phyloP scores from a whole-genome alignment of 768 basidiomycete genomes.

The Panus rudis region DNA sequence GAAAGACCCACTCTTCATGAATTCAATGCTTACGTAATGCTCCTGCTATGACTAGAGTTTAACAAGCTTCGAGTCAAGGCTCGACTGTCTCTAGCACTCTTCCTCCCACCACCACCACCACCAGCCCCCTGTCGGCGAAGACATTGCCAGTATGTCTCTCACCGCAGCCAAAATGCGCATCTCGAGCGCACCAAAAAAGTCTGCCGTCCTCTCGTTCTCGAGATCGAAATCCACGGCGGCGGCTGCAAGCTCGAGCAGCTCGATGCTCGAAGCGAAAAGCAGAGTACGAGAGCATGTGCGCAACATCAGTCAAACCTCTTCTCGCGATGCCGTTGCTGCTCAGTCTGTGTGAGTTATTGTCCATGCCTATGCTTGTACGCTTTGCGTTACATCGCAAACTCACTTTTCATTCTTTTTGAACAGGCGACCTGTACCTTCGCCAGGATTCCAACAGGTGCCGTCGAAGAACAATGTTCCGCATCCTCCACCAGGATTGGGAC shows the following conservation, averaged over 20 bases:
- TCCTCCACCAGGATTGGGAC: constrained; percentile 27
- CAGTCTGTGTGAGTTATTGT: constrained; percentile 46
- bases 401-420: constrained; percentile 4
- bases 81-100: background rate
- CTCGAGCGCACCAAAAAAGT: constrained; percentile 30
- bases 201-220: too few relatives aligned
- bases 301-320: constrained; percentile 63
- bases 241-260: constrained; percentile 29
- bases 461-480: constrained; percentile 31
- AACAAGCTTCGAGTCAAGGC: background rate
- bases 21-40: too few relatives aligned
- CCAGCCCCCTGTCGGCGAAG: background rate
- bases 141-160: constrained; percentile 32
- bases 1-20: too few relatives aligned
- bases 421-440: constrained; percentile 61
- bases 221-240: constrained; percentile 11
- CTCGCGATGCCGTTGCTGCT: constrained; percentile 53
- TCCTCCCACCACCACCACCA: background rate
- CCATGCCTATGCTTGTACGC: background rate
- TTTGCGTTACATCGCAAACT: background rate
- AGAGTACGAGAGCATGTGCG: constrained; percentile 75
- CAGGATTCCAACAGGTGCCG: constrained; percentile 45
- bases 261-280: constrained; percentile 73
- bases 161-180: constrained; percentile 37
- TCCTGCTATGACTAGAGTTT: too few relatives aligned